Percentiles rank a stretch among this genome's conserved stretches.
Conservation (phyloP, 2,329 filamentous ascomycete species). For the Pezicula neosporulosa region DNA sequence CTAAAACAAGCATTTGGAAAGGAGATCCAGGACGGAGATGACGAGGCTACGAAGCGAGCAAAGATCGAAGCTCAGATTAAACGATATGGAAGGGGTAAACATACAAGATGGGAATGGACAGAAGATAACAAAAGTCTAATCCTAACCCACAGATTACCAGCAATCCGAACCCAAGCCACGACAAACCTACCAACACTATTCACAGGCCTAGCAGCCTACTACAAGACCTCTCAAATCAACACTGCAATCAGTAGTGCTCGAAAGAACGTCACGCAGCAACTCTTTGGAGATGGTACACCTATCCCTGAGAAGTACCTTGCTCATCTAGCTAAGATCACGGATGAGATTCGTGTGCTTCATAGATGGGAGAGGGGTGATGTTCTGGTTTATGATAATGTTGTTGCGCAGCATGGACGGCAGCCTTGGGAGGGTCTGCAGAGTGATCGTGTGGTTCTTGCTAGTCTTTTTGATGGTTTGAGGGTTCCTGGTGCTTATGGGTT, state of each 20-base stretch:
- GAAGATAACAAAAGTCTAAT: constrained; percentile 38
- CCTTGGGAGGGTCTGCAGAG: constrained; percentile 43
- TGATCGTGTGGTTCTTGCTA: constrained; percentile 43
- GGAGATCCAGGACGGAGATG: constrained; percentile 39
- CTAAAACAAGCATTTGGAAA: constrained; percentile 44
- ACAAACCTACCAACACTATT: constrained; percentile 43
- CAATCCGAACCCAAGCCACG: constrained; percentile 41
- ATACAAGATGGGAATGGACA: constrained; percentile 47
- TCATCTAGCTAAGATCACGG: constrained; percentile 39
- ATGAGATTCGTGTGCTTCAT: constrained; percentile 45
- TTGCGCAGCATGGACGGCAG: constrained; percentile 45
- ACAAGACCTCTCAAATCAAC: constrained; percentile 29
- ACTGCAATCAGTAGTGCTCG: constrained; percentile 16
- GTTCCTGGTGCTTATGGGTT: constrained; percentile 40
- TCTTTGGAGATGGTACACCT: constrained; percentile 42
- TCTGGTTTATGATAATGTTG: constrained; percentile 44
- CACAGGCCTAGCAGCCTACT: constrained; percentile 42
- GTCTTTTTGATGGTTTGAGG: constrained; percentile 40
- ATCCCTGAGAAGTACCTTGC: constrained; percentile 43
- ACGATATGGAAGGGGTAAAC: constrained; percentile 39
- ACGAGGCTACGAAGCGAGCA: constrained; percentile 33
- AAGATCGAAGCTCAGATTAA: constrained; percentile 48
- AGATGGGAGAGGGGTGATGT: constrained; percentile 44
- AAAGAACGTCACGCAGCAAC: constrained; percentile 34
- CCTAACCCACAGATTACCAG: constrained; percentile 42